Base-by-base conservation (phyloP, 2,329 filamentous ascomycete genomes). In the Colletotrichum scovillei region DNA sequence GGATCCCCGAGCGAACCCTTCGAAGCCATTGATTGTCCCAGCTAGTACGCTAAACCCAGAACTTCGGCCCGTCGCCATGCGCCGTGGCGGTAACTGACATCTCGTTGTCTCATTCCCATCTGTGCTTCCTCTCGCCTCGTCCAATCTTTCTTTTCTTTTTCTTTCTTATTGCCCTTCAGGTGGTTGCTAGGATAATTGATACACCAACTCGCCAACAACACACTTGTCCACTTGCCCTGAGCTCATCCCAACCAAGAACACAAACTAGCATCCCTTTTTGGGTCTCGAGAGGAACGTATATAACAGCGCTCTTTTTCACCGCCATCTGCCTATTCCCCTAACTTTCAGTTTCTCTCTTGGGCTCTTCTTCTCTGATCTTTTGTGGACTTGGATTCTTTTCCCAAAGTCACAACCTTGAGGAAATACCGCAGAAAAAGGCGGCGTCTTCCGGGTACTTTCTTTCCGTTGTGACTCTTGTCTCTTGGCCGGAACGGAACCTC, bases 111-210 rank as follows among this genome's bases (percentile, higher is more conserved):
- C 71, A 71, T 66, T 62, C 32, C 62, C 55, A 73, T 66, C 67
- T 66, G 60, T 73, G 67, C 71, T 71, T 66, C 38, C 69, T 59
- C 67, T 73, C 60, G 56, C 35, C 60, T 73, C 71, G 71, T 62
- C 71, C 71, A 73, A 73, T 73, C 71, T 66, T 62, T 71, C 71
- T 70, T 73, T 73, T 66, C 67, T 66, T 73, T 67, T 71, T 56
- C 55, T 64, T 65, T 65, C 63, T 67, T 73, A 62, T 60, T 70
- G 63, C 67, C 67, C 56, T 73, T 66, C 71, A 71, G 56, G 67
- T 71, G 56, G 62, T 56, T 71, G 46, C 71, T 46, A 52, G 71
- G 71, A 71, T 73, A 73, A 35, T 65, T 65, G 67, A 73, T 62
- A 66, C 71, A 70, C 71, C 59, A 64, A 66, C 19, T 73, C 71